Percentiles rank a stretch among this genome's conserved stretches.
These are phyloP conservation scores for Athelia sp. DNA, from an alignment of 1,284 basidiomycete species.

Conservation along the genomic window DNA sequence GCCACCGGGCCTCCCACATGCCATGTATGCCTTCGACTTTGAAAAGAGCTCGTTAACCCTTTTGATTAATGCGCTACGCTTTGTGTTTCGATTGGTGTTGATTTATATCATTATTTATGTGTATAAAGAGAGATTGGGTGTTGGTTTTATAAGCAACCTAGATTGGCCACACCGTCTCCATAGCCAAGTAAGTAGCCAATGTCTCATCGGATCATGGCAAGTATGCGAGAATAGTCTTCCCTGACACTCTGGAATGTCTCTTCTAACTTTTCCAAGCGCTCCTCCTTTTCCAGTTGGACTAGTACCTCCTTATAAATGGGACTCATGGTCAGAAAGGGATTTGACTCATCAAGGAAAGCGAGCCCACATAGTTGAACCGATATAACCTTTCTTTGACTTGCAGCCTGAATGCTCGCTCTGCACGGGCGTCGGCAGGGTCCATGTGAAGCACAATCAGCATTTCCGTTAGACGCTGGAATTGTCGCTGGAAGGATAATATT, in stretches of 20 bases:
- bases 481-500: conserved; percentile 70
- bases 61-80: too few relatives aligned
- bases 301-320: conserved; percentile 66
- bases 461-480: conserved; percentile 89
- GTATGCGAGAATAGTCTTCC: conserved; percentile 83
- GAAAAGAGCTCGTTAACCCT: too few relatives aligned
- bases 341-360: neutral
- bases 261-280: conserved; percentile 85
- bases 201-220: conserved; percentile 42
- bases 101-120: too few relatives aligned
- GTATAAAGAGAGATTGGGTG: too few relatives aligned
- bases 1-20: too few relatives aligned
- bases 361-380: conserved; percentile 87
- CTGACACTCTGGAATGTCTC: conserved; percentile 89
- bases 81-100: too few relatives aligned
- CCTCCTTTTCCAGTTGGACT: conserved; percentile 79
- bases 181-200: too few relatives aligned
- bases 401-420: conserved; percentile 66
- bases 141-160: too few relatives aligned
- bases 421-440: conserved; percentile 54
- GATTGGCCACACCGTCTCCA: too few relatives aligned
- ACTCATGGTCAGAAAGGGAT: neutral
- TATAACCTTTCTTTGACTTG: conserved; percentile 93
- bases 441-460: conserved; percentile 83
- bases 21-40: too few relatives aligned